Evolutionary conservation across 768 basidiomycete genomes (phyloP).

Genomic region (Termitomyces sp.): DNA sequence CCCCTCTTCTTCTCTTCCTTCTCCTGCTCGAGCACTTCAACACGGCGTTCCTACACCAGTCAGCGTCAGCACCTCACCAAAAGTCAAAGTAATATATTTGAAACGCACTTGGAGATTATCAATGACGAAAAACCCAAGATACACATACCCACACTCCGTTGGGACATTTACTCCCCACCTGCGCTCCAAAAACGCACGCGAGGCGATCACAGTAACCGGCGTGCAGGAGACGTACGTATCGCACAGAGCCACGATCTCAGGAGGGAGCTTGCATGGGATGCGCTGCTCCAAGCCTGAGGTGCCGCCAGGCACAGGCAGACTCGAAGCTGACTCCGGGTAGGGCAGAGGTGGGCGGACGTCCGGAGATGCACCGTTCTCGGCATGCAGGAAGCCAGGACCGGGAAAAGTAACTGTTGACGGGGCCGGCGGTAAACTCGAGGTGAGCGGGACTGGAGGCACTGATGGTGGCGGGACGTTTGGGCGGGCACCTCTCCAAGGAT

Average conservation of each 20-base stretch:
- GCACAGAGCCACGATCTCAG: constrained; percentile 41
- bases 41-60: not conserved
- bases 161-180: constrained; percentile 33
- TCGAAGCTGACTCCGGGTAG: not conserved
- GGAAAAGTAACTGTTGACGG: not conserved
- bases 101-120: constrained; percentile 33
- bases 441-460: not conserved
- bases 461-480: not conserved
- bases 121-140: constrained; percentile 49
- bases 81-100: too few species aligned
- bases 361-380: not conserved
- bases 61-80: not conserved
- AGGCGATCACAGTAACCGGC: constrained; percentile 42
- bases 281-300: not conserved
- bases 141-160: constrained; percentile 37
- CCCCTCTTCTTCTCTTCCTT: not conserved
- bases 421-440: not conserved
- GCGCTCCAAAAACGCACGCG: constrained; percentile 25
- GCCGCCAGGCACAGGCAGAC: not conserved
- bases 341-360: not conserved
- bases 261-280: constrained; percentile 34
- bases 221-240: constrained; percentile 35
- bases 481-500: not conserved
- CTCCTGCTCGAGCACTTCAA: not conserved
- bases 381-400: not conserved